A percentile compares a stretch with the other conserved stretches of the same genome.
Conservation (phyloP, 108 stramenopile genomes). For the Nannochloropsis oceanica region DNA sequence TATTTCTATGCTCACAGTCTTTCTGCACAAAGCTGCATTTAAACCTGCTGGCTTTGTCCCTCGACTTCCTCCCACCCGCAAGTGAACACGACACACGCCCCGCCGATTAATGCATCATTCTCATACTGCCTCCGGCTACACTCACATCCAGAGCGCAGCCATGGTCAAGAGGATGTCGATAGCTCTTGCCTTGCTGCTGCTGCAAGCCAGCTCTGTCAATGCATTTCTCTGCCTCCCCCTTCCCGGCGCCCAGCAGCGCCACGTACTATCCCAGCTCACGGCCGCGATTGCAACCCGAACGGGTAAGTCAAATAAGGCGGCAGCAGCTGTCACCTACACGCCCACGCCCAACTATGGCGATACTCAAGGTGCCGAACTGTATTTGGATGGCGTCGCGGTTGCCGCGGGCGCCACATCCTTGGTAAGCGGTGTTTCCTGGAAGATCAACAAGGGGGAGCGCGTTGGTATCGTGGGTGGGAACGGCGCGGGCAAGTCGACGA, state of each 20-base stretch:
- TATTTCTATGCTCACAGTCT: too few species aligned
- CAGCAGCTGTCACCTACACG: neutral
- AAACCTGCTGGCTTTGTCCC: too few species aligned
- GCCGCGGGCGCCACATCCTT: neutral
- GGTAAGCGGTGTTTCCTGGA: neutral
- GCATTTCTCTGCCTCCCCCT: neutral
- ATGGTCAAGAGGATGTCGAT: neutral
- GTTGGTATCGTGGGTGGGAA: conserved; percentile 20
- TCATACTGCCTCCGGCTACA: neutral
- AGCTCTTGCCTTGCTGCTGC: too few species aligned
- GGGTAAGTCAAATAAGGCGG: too few species aligned
- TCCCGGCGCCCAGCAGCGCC: too few species aligned
- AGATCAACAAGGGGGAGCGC: conserved; percentile 8
- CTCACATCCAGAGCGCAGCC: neutral
- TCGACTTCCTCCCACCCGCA: too few species aligned
- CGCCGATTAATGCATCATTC: too few species aligned
- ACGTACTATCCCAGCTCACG: too few species aligned
- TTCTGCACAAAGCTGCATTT: too few species aligned
- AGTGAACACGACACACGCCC: too few species aligned
- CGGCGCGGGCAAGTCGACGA: conserved; percentile 23
- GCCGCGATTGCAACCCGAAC: too few species aligned
- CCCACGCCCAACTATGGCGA: neutral
- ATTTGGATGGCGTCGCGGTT: neutral
- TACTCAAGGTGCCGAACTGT: neutral
- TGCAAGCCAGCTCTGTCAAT: neutral